Conservation (phyloP, 805 yeast species). For the Cyberlindnera mycetangii region DNA sequence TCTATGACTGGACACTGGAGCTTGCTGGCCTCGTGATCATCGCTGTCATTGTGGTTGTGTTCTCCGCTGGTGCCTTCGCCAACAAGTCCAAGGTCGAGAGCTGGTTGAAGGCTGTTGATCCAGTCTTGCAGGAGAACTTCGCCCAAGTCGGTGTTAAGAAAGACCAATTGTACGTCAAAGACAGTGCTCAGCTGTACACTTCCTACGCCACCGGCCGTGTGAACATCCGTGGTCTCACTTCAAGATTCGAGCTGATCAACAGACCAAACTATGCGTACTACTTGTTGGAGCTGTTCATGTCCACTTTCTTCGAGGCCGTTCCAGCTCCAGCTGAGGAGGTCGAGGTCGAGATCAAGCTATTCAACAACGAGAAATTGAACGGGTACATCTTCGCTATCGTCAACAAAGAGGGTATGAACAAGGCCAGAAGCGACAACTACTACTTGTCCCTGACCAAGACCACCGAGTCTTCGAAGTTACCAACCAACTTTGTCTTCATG, state of each 20-base stretch:
- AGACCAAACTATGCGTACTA: conserved; percentile 78
- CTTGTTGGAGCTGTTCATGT: conserved; percentile 58
- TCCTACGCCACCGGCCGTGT: conserved; percentile 88
- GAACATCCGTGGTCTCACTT: conserved; percentile 61
- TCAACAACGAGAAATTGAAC: conserved; percentile 32
- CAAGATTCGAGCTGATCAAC: conserved; percentile 63
- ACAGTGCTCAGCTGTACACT: conserved; percentile 52
- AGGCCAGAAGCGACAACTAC: conserved; percentile 71
- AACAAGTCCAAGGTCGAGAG: conserved; percentile 56
- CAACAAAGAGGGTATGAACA: conserved; percentile 78
- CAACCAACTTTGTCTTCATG: conserved; percentile 81
- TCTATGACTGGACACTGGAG: conserved; percentile 81
- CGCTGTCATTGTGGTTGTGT: conserved; percentile 45
- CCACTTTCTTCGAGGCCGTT: conserved; percentile 54
- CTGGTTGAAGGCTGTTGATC: conserved; percentile 48
- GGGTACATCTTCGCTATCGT: conserved; percentile 82
- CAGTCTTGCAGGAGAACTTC: conserved; percentile 63
- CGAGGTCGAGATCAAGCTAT: conserved; percentile 57
- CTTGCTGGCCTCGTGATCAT: conserved; percentile 50
- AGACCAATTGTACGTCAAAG: conserved; percentile 50
- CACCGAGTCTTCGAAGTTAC: conserved; percentile 65
- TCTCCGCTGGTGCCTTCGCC: conserved; percentile 53
- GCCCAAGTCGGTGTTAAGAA: conserved; percentile 66
- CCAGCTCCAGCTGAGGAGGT: conserved; percentile 55
- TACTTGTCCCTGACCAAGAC: conserved; percentile 84